Conservation (phyloP, 306 rosid species). For the Neltuma alba region DNA sequence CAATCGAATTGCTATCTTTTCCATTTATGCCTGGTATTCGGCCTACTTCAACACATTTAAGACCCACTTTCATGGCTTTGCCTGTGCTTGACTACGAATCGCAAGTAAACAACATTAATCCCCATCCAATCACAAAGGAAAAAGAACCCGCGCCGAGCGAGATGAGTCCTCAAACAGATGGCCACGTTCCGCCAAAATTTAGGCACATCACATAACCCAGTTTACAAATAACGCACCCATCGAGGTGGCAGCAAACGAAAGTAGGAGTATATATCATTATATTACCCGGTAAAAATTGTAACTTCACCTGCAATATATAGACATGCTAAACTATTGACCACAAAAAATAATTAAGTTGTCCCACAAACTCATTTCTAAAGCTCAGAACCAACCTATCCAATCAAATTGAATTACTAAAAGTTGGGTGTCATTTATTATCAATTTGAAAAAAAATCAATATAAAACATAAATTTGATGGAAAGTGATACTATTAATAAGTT, state of each 20-base stretch:
- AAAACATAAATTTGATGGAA: not conserved
- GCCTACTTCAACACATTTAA: not conserved
- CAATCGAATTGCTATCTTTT: not conserved
- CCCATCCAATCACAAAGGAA: not conserved
- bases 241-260: not conserved
- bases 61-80: not conserved
- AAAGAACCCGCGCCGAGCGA: not conserved
- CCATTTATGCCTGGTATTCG: not conserved
- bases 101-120: too few species aligned
- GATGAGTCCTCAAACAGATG: not conserved
- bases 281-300: not conserved
- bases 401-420: not conserved
- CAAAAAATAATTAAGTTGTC: not conserved
- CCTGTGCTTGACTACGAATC: not conserved
- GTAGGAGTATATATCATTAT: not conserved
- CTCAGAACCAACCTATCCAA: not conserved
- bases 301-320: not conserved
- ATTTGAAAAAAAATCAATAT: not conserved
- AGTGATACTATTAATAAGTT: not conserved
- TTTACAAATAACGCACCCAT: not conserved
- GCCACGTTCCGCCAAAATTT: not conserved
- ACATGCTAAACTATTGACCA: conserved; percentile 11
- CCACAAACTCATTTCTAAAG: not conserved
- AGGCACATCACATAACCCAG: not conserved
- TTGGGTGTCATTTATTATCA: not conserved